phyloP scores from a whole-genome alignment of 2,329 filamentous ascomycete species.

The Aplosporella prunicola region DNA sequence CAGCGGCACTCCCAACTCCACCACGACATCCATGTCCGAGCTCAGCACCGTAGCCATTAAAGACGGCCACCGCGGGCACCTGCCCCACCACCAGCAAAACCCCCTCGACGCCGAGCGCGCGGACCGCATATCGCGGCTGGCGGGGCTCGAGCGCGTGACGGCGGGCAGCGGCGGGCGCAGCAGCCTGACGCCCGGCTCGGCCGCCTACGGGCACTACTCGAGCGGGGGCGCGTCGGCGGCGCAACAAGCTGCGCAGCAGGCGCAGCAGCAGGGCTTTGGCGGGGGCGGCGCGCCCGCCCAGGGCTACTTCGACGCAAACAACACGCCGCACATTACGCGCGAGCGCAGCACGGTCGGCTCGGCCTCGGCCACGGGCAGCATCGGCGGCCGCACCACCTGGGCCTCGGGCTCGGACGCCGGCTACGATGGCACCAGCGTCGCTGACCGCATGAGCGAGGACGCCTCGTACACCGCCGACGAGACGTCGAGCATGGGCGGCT shows the following conservation, averaged over 20 bases:
- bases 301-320: slow-evolving; percentile 73
- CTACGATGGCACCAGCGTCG: slow-evolving; percentile 40
- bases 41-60: slow-evolving; percentile 93
- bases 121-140: slow-evolving; percentile 88
- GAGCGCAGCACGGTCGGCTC: slow-evolving; percentile 84
- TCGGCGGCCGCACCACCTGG: slow-evolving; percentile 60
- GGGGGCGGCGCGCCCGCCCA: slow-evolving; percentile 29
- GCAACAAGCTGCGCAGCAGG: slow-evolving; percentile 11
- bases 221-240: slow-evolving; percentile 30
- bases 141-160: slow-evolving; percentile 79
- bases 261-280: slow-evolving; percentile 32
- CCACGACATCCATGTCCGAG: slow-evolving; percentile 82
- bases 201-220: slow-evolving; percentile 23
- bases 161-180: slow-evolving; percentile 52
- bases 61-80: slow-evolving; percentile 81
- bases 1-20: slow-evolving; percentile 87
- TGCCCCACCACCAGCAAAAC: slow-evolving; percentile 54
- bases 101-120: slow-evolving; percentile 86
- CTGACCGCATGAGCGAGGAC: slow-evolving; percentile 60
- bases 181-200: slow-evolving; percentile 38
- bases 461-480: slow-evolving; percentile 51
- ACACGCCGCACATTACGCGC: slow-evolving; percentile 53
- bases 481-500: slow-evolving; percentile 59
- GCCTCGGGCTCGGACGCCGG: slow-evolving; percentile 52
- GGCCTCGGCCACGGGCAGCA: slow-evolving; percentile 76